phyloP scores from a whole-genome alignment of 495 filamentous ascomycete species.

The Achaetomiella virescens region DNA sequence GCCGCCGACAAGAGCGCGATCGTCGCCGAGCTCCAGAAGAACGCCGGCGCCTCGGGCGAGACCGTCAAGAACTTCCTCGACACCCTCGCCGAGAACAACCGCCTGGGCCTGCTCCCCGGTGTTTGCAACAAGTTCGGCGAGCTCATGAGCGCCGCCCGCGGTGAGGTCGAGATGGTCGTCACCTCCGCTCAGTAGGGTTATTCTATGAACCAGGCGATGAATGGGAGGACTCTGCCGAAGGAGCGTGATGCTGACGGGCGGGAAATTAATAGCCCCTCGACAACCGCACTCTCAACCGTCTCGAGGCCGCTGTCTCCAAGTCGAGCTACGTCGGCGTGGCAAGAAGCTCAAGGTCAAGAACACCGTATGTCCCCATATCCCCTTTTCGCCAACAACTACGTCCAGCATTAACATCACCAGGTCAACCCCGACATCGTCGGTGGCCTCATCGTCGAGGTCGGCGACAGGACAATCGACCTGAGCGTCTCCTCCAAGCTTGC shows the following conservation, averaged over 20 bases:
- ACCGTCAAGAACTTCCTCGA: slow-evolving; percentile 89
- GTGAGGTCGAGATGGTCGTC: slow-evolving; percentile 87
- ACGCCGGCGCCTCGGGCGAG: slow-evolving; percentile 60
- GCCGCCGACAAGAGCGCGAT: slow-evolving; percentile 74
- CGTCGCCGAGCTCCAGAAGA: slow-evolving; percentile 76
- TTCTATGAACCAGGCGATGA: neutral
- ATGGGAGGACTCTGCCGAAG: neutral
- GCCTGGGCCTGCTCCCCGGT: slow-evolving; percentile 70
- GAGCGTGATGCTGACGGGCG: slow-evolving; percentile 3
- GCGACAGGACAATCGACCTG: slow-evolving; percentile 96
- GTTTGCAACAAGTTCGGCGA: slow-evolving; percentile 81
- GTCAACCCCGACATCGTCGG: slow-evolving; percentile 92
- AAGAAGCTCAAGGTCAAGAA: slow-evolving; percentile 97
- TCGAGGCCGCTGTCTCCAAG: slow-evolving; percentile 85
- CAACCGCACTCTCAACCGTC: slow-evolving; percentile 69
- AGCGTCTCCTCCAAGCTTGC: slow-evolving; percentile 90
- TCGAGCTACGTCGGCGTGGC: slow-evolving; percentile 78
- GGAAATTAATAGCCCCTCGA: slow-evolving; percentile 64
- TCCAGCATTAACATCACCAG: slow-evolving; percentile 34
- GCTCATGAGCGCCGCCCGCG: slow-evolving; percentile 81
- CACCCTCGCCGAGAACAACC: slow-evolving; percentile 92
- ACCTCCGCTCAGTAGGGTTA: slow-evolving; percentile 75
- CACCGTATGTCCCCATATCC: slow-evolving; percentile 51
- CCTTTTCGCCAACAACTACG: neutral
- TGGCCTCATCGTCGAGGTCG: slow-evolving; percentile 91